Evolutionary conservation across 306 rosid species (phyloP), one percentile per base, ranked within the genome.

Genomic region (Cucurbita maxima): DNA sequence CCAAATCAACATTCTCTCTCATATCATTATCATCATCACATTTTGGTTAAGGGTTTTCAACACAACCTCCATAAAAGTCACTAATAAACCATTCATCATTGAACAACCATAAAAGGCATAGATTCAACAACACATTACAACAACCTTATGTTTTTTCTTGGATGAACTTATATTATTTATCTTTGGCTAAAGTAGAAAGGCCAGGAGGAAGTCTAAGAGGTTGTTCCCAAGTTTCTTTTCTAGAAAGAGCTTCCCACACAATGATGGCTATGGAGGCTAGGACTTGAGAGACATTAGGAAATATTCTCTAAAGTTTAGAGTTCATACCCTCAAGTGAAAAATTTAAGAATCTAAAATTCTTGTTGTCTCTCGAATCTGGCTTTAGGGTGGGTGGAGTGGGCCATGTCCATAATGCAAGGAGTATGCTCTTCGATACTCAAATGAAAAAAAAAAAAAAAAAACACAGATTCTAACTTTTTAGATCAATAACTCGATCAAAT

Each of bases 1-100:
- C 64, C 62, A 37, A 37, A 72, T 72, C 48, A 37, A 18, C 38
- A 53, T 72, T 72, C 76, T 72, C 63, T 72, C 22, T 72, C 76
- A 30, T 30, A 30, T 30, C 34, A 72, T 71, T 60, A 62, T 8
- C 70, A 38, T 63, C 71, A 44, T 66, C 53, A 19, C 38, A 19
- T 10, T 43, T 44, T 66, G n/a, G 18, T 40, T 40, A 41, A 16
- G n/a, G 60, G 22, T 48, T 48, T 12, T 48, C 53, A 48, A 48
- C 53, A 48, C 53, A 48, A 12, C 53, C 53, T 48, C 53, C 53
- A 48, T 48, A 48, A 48, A 48, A 48, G 53, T 48, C 13, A 10
- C 58, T 15, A 47, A 69, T 69, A 47, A 43, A 69, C 30, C 57
- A 69, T 22, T 13, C 57, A 48, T 69, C 73, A 69, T 69, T 53